These are phyloP conservation scores for Alternaria dauci DNA, from an alignment of 2,329 filamentous ascomycete genomes.

Conservation along the genomic window DNA sequence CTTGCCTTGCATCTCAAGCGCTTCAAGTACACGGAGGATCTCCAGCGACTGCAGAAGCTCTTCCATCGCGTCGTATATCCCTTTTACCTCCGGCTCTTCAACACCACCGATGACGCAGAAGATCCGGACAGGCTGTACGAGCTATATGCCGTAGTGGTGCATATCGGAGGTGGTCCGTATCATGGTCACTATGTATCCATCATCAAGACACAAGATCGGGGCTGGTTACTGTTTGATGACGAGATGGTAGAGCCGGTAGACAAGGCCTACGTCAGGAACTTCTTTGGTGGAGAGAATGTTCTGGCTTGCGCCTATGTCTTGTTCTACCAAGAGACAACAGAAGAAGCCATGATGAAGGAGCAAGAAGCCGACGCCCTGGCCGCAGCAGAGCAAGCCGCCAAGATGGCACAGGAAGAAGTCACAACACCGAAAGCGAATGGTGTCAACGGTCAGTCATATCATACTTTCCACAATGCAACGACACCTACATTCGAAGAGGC, in stretches of 20 bases:
- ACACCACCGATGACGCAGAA: constrained; percentile 93
- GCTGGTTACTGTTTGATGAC: constrained; percentile 96
- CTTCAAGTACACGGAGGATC: constrained; percentile 98
- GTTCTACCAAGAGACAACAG: constrained; percentile 92
- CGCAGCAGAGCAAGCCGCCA: constrained; percentile 47
- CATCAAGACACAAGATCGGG: constrained; percentile 94
- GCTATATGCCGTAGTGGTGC: constrained; percentile 94
- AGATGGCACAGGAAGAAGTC: constrained; percentile 64
- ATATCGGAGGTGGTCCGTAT: constrained; percentile 95
- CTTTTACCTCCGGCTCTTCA: constrained; percentile 95
- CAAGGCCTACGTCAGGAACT: constrained; percentile 94
- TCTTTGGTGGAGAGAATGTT: constrained; percentile 87
- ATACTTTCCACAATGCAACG: constrained; percentile 46
- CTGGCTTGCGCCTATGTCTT: constrained; percentile 95
- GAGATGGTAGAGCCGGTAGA: constrained; percentile 99
- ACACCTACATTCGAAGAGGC: constrained; percentile 55
- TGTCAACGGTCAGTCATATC: constrained; percentile 45
- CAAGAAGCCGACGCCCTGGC: constrained; percentile 78
- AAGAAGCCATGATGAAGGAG: constrained; percentile 75
- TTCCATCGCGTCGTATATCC: constrained; percentile 98
- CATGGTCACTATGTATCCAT: constrained; percentile 98
- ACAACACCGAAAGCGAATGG: constrained; percentile 61
- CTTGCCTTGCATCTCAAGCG: constrained; percentile 92
- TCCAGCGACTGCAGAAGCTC: constrained; percentile 91
- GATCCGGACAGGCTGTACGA: constrained; percentile 95